Base-by-base conservation (phyloP, 2,329 filamentous ascomycete species). In the Fusarium haematococcum region DNA sequence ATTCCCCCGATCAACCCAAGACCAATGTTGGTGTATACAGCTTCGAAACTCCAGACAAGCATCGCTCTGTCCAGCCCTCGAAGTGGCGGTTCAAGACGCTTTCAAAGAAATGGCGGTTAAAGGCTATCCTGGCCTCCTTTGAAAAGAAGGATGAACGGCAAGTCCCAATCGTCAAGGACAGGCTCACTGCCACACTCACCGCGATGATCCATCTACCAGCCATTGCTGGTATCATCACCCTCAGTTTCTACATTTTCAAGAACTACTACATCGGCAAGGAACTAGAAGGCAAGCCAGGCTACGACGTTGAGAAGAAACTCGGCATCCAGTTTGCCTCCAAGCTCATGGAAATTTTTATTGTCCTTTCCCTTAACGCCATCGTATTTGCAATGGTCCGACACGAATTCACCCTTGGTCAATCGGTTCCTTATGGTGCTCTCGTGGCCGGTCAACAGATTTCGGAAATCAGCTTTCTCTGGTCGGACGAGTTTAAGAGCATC, bases 241-340 rank as follows among this genome's bases (percentile, higher is more conserved):
- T 76, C 5, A 76, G 74, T 9, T 75, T 76, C 35, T 76, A 71
- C 25, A 76, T 76, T 1, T 76, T 76, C 43, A 76, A 76, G 20
- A 75, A 76, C 20, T 76, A 73, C 30, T 76, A 75, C 23, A 71
- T 76, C 14, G 74, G 74, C 7, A 76, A 76, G n/a, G 74, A 76
- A 30, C 71, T 76, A 2, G 66, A 76, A 33, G 74, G 74, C 1
- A 65, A 43, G 2, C 74, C 74, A 1, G 23, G 69, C 8, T 65
- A 75, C 16, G 74, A 76, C 7, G 39, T 73, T 2, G 63, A 76
- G 30, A 76, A 76, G n/a, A 75, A 73, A 35, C 52, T 75, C 3
- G 74, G 74, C 3, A 75, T 76, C 4, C 74, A 76, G 4, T 65
- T 76, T 13, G 71, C 74, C 1, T 71, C 74, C 0, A 76, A 76